A percentile compares a stretch with the other conserved stretches of the same genome.
Conservation (phyloP, 2,329 filamentous ascomycete genomes). For the Talaromyces rugulosus region DNA sequence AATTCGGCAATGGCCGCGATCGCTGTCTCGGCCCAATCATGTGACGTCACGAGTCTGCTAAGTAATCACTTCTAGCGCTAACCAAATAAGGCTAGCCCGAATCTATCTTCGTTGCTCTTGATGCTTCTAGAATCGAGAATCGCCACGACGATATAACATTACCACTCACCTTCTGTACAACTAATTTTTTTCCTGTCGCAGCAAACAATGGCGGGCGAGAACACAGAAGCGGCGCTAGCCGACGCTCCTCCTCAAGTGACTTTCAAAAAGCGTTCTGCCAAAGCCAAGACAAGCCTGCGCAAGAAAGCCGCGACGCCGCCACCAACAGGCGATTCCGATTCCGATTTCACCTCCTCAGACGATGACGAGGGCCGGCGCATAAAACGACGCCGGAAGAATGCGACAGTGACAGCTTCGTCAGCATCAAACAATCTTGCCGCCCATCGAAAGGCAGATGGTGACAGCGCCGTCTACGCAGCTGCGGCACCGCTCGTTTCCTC, state of each 20-base stretch:
- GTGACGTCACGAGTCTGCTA: not conserved
- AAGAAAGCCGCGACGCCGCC: constrained; percentile 79
- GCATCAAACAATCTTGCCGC: constrained; percentile 24
- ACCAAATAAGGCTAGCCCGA: not conserved
- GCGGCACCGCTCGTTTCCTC: constrained; percentile 59
- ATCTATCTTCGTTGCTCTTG: not conserved
- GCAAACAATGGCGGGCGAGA: constrained; percentile 27
- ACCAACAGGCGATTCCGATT: constrained; percentile 50
- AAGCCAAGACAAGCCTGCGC: constrained; percentile 70
- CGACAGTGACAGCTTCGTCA: constrained; percentile 63
- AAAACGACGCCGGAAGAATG: constrained; percentile 72
- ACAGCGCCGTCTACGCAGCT: constrained; percentile 55
- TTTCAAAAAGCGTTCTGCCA: constrained; percentile 83
- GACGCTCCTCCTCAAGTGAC: constrained; percentile 27
- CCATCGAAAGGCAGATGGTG: constrained; percentile 42
- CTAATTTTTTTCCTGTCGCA: not conserved
- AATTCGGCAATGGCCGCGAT: not conserved
- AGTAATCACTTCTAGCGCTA: not conserved
- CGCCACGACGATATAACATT: not conserved
- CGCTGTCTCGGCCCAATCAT: not conserved
- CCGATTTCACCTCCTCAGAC: constrained; percentile 68
- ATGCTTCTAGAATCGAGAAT: not conserved
- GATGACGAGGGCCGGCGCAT: constrained; percentile 71
- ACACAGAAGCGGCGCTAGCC: constrained; percentile 11
- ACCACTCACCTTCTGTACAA: not conserved